These are phyloP conservation scores for Calocybe gangraenosa DNA, from an alignment of 768 basidiomycete genomes.

Conservation along the genomic window DNA sequence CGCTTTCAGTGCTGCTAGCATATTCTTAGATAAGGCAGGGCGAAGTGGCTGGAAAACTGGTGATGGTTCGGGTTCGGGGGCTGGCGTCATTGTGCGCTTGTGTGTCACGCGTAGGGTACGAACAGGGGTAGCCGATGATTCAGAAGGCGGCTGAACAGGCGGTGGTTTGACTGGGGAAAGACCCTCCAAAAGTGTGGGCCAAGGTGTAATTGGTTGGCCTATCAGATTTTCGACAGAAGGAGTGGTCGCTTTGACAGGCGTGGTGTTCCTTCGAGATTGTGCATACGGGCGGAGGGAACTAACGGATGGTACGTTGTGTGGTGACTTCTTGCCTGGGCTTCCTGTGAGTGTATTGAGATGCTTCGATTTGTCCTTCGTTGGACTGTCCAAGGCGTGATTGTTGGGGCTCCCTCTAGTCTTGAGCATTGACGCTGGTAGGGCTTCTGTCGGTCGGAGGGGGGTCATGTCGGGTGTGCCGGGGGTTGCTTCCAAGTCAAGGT, in stretches of 20 bases:
- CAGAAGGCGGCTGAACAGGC: constrained; percentile 11
- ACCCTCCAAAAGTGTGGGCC: constrained; percentile 40
- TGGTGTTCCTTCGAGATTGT: constrained; percentile 21
- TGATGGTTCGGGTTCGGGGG: constrained; percentile 52
- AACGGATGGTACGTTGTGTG: constrained; percentile 32
- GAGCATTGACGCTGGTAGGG: constrained; percentile 9
- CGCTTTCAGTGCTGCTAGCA: constrained; percentile 9
- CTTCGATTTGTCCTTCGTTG: constrained; percentile 26
- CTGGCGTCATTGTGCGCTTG: constrained; percentile 54
- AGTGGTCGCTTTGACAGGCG: not conserved
- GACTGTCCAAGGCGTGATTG: constrained; percentile 22
- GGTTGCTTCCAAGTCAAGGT: constrained; percentile 70
- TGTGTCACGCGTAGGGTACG: constrained; percentile 35
- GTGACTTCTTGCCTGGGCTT: constrained; percentile 18
- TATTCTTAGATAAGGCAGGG: constrained; percentile 35
- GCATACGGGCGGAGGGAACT: constrained; percentile 50
- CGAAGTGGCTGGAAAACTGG: constrained; percentile 57
- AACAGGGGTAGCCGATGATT: constrained; percentile 10
- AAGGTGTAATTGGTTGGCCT: constrained; percentile 61
- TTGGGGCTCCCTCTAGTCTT: constrained; percentile 17
- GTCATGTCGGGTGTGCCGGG: constrained; percentile 51
- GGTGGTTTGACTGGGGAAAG: constrained; percentile 26
- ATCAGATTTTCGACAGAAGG: constrained; percentile 19
- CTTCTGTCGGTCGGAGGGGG: constrained; percentile 36
- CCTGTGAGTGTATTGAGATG: not conserved